Base-by-base conservation (phyloP, 768 basidiomycete species). In the Tylopilus sp. region DNA sequence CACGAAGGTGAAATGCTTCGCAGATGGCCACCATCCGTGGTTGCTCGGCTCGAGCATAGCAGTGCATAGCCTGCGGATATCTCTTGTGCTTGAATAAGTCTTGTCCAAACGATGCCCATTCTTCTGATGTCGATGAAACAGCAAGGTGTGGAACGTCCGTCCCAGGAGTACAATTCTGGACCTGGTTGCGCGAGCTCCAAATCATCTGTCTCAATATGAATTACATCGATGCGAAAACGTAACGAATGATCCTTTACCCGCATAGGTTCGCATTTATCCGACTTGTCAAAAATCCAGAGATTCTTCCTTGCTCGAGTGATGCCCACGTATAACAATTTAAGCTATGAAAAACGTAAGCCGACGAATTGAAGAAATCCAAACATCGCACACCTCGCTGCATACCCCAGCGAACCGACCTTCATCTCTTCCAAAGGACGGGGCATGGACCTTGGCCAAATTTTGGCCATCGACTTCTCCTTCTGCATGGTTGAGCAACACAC, bases 311-410 rank as follows among this genome's bases (percentile, higher is more conserved):
- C 85, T 38, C 86, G 67, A 0, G 87, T 88, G 15, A 86, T 76
- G 0, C 84, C 86, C 3, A 88, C 86, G 50, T 88, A 88, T 0
- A 88, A 66, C 40, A 73, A 76, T 57, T 88, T 88, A 20, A 88
- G 70, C 85, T 86, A 23, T 23, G 1, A 36, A 17, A 6, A 10
- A 21, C 3, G 18, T 66, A 31, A 51, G 25, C n/a, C 6, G 35
- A 33, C 12, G 2, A n/a, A n/a, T 18, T 10, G 35, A 18, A n/a
- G 1, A 10, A 36, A 5, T 36, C 15, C 13, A 4, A 8, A 10
- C 11, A 5, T 15, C 5, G 50, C 68, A 7, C 57, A 83, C 83
- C 68, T 87, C 85, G 2, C 71, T 71, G 57, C 83, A 86, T 3
- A 87, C 65, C 4, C 75, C 75, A 17, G 76, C 76, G 54, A 83